Evolutionary conservation across 129 eudicot genomes (phyloP).

Genomic region (Erigeron canadensis): DNA sequence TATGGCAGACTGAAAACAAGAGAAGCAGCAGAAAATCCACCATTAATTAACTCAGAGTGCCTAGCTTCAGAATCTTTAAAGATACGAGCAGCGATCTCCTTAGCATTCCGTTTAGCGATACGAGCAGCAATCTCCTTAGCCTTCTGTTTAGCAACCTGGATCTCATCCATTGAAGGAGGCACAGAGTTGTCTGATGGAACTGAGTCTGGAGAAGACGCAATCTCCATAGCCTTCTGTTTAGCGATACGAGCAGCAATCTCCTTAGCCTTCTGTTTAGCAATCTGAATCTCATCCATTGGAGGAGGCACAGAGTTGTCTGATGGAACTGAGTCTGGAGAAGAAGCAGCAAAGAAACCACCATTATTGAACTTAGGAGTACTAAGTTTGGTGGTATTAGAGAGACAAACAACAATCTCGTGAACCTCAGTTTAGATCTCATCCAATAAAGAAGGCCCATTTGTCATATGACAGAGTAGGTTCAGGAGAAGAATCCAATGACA

Average conservation of each 20-base stretch:
- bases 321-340: conserved; percentile 34
- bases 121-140: conserved; percentile 58
- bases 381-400: conserved; percentile 49
- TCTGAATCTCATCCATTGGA: conserved; percentile 47
- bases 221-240: too few relatives aligned
- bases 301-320: conserved; percentile 51
- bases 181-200: conserved; percentile 46
- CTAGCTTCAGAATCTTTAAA: conserved; percentile 55
- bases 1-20: conserved; percentile 43
- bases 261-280: conserved; percentile 55
- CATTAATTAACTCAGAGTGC: conserved; percentile 63
- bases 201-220: conserved; percentile 24
- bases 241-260: conserved; percentile 46
- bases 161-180: conserved; percentile 45
- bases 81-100: too few relatives aligned
- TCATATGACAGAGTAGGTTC: conserved; percentile 45
- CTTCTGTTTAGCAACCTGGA: conserved; percentile 56
- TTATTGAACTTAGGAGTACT: conserved; percentile 70
- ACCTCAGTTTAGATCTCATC: conserved; percentile 31
- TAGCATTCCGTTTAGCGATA: too few relatives aligned
- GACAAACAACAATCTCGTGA: background rate
- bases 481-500: conserved; percentile 46
- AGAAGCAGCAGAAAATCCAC: conserved; percentile 38
- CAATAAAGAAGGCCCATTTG: conserved; percentile 42
- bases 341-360: conserved; percentile 57